Percentiles rank a stretch among this genome's conserved stretches.
phyloP scores from a whole-genome alignment of 257 asterid genomes.

The Cordia subcordata region DNA sequence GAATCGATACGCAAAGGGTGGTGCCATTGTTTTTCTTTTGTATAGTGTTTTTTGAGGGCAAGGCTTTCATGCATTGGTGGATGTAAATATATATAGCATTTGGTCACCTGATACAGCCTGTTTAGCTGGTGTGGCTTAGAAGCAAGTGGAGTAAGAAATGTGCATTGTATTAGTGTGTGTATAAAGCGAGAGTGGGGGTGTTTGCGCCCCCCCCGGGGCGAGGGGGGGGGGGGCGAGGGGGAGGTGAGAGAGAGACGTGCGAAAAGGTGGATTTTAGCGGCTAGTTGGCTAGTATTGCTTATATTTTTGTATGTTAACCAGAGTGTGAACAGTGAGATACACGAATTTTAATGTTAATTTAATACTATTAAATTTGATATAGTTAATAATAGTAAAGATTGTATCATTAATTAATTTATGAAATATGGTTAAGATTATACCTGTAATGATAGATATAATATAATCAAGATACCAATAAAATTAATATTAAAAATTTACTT shows the following conservation, averaged over 20 bases:
- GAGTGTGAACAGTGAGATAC: too few relatives aligned
- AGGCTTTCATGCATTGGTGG: background rate
- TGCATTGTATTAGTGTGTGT: slow-evolving; percentile 15
- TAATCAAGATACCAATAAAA: too few relatives aligned
- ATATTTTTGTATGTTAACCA: slow-evolving; percentile 6
- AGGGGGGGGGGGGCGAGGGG: background rate
- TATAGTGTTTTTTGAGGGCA: background rate
- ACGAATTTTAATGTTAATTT: too few relatives aligned
- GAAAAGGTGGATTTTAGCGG: slow-evolving; percentile 14
- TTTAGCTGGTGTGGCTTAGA: background rate
- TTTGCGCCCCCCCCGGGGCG: too few relatives aligned
- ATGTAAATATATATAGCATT: background rate
- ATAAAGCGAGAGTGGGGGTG: slow-evolving; percentile 3
- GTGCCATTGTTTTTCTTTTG: slow-evolving; percentile 13
- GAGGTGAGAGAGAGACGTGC: slow-evolving; percentile 2
- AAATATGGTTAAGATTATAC: too few relatives aligned
- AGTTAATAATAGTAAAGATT: too few relatives aligned
- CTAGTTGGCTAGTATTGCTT: slow-evolving; percentile 11
- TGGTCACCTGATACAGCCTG: too few relatives aligned
- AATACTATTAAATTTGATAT: too few relatives aligned
- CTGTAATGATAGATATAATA: too few relatives aligned
- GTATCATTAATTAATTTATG: too few relatives aligned
- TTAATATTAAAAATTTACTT: too few relatives aligned
- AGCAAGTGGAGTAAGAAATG: slow-evolving; percentile 17
- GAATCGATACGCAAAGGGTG: slow-evolving; percentile 2